Base-by-base conservation (phyloP, 371 early-diverging fungal genomes). In the Actinomortierella ambigua region DNA sequence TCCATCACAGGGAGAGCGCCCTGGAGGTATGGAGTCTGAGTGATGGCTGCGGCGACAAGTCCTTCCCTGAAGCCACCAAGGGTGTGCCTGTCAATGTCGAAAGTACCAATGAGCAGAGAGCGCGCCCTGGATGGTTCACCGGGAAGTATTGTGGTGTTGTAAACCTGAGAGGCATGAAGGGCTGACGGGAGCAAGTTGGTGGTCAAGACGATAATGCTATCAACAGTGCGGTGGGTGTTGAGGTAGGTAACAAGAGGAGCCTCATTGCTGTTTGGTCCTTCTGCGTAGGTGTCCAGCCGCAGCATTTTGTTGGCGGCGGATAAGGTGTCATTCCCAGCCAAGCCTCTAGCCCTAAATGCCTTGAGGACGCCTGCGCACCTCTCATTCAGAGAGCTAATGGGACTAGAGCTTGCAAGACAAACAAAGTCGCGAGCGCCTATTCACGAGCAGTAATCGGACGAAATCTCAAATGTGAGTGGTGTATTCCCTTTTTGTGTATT, bases 21-120 rank as follows among this genome's bases (percentile, higher is more conserved):
- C 52, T 83, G 84, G 28, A 80, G 77, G 28, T 83, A 83, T 1
- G 82, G 82, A 2, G 82, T 41, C 46, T 83, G 84, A 5, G 79
- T 68, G 22, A 82, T 68, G 15, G 77, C 75, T 6, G 71, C 61
- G 0, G 73, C 78, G 27, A 79, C 63, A 6, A 55, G 55, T 26
- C 78, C 76, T 5, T 53, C 47, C 18, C 70, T 63, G 60, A 83
- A 57, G 15, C 65, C 69, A 1, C 69, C 57, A 14, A 78, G 50
- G 27, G 79, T 76, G 34, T 55, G 41, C 15, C 75, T 76, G 17
- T 59, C 69, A 26, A 73, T 48, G 34, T 76, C 83, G 40, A 83
- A 50, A 27, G 69, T 52, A 3, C 65, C 57, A 27, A 76, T 23
- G 46, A 66, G 59, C 2, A 50, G 46, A 9, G 66, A 53, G 7